A percentile compares a stretch with the other conserved stretches of the same genome.
These are phyloP conservation scores for Cercophora samala DNA, from an alignment of 495 filamentous ascomycete genomes.

Conservation along the genomic window DNA sequence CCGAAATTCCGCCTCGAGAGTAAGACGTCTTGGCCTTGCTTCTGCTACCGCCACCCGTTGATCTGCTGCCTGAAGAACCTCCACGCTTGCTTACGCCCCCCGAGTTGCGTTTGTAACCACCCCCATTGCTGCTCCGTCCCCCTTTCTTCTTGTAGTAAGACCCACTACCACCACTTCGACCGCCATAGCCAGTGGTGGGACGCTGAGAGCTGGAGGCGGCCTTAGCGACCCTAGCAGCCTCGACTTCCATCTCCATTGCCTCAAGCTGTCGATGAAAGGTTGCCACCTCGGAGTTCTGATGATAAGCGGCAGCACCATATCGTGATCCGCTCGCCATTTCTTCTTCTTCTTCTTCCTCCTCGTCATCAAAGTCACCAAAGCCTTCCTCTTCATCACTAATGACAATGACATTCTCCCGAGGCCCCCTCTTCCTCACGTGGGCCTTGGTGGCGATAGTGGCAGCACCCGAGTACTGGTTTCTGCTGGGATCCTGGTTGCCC, in stretches of 20 bases:
- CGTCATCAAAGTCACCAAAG: background rate
- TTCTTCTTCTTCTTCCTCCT: background rate
- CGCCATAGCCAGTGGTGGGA: background rate
- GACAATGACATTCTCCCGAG: background rate
- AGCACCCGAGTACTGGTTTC: background rate
- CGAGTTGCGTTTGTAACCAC: background rate
- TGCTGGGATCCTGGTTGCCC: constrained; percentile 15
- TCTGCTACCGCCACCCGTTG: background rate
- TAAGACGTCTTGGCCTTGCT: background rate
- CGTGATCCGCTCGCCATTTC: background rate
- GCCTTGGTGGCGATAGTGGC: background rate
- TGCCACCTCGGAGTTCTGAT: background rate
- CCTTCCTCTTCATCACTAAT: background rate
- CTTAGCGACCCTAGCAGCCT: background rate
- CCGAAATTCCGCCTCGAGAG: background rate
- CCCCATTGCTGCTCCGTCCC: background rate
- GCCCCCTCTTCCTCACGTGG: background rate
- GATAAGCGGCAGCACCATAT: background rate
- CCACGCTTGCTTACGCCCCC: background rate
- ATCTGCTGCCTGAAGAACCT: background rate
- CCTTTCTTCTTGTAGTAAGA: background rate
- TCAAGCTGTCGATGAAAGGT: background rate
- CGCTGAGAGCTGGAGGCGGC: background rate
- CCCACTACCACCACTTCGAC: background rate
- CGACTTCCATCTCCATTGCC: background rate